Percentiles rank a stretch among this genome's conserved stretches.
phyloP scores from a whole-genome alignment of 2,329 filamentous ascomycete genomes.

The Aureobasidium lini region DNA sequence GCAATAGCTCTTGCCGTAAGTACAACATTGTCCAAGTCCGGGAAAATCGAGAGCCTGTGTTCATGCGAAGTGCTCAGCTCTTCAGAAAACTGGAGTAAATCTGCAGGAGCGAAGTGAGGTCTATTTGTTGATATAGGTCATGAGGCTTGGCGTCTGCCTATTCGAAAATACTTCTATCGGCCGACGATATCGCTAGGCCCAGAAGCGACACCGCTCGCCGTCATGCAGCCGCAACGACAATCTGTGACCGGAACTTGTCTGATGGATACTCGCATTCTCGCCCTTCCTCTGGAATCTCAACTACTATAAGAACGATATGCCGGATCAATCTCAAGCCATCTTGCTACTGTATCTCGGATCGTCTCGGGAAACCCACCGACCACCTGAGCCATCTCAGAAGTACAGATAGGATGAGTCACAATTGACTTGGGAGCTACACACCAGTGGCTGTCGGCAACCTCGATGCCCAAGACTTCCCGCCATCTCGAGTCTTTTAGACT shows the following conservation, averaged over 20 bases:
- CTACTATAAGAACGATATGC: too few relatives aligned
- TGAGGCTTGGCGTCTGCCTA: slow-evolving; percentile 3
- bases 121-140: background rate
- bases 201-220: background rate
- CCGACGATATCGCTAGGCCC: background rate
- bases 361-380: background rate
- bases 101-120: background rate
- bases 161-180: background rate
- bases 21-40: too few relatives aligned
- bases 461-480: background rate
- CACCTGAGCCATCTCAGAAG: too few relatives aligned
- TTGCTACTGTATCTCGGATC: background rate
- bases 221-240: background rate
- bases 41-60: too few relatives aligned
- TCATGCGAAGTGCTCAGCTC: too few relatives aligned
- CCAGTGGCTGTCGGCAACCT: background rate
- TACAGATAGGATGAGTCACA: too few relatives aligned
- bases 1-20: too few relatives aligned
- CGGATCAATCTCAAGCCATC: background rate
- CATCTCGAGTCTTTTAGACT: background rate
- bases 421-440: too few relatives aligned
- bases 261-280: too few relatives aligned
- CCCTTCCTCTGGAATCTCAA: too few relatives aligned
- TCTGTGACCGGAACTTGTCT: too few relatives aligned
- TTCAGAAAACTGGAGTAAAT: background rate